Evolutionary conservation across 345 rosid genomes (phyloP), one percentile per base, ranked within the genome.

Genomic region (Corchorus olitorius): DNA sequence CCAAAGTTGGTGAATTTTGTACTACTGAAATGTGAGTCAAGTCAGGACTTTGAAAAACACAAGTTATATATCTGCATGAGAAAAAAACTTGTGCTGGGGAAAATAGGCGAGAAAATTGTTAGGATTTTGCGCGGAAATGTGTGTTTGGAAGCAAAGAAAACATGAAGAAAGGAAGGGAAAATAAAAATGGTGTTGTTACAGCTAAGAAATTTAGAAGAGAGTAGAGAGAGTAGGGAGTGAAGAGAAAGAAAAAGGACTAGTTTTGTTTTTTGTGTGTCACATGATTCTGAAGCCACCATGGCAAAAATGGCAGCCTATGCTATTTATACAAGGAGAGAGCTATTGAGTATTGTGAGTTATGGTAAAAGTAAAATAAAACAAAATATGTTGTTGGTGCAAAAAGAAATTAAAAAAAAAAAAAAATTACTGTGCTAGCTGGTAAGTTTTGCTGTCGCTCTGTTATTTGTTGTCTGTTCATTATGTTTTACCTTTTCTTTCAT

Each of bases 121-220:
- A 16, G 71, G 53, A 4, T 33, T 46, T 16, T 65, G 15, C 67
- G 73, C 20, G 34, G 17, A 58, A 58, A n/a, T 41, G 49, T 19
- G 69, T 48, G 68, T 61, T 74, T 60, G 76, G 76, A 16, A 74
- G 59, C 22, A 46, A 22, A 33, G 76, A 74, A 74, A 61, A 63
- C 45, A 61, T 72, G 75, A 71, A 45, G 62, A 61, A 55, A 72
- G 4, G 50, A 20, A 14, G 17, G 37, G 7, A 35, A 43, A n/a
- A 9, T 27, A 27, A 65, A 22, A 22, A 3, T n/a, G 50, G 50
- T n/a, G 15, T 41, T 64, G 39, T 19, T 65, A 34, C 34, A 65
- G 50, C 52, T 19, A 4, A 27, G 27, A 6, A 39, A 0, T 6
- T 39, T 39, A 39, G 43, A 4, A 6, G 43, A 19, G 52, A n/a